Percentiles rank a stretch among this genome's conserved stretches.
phyloP scores from a whole-genome alignment of 257 asterid species.

The Solanum bulbocastanum region DNA sequence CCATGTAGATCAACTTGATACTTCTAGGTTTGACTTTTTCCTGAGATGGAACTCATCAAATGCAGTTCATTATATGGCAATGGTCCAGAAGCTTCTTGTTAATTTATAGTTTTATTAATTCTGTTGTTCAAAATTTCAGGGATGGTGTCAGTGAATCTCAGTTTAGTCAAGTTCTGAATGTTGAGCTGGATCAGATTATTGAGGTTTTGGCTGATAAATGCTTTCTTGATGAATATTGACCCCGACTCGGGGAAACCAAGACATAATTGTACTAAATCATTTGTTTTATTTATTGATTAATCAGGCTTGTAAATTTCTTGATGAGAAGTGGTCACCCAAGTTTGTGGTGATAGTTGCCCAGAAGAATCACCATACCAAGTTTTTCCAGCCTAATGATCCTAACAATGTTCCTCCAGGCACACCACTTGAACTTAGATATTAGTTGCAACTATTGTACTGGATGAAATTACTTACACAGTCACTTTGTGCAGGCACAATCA shows the following conservation, averaged over 20 bases:
- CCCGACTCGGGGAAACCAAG: not conserved
- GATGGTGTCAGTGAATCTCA: slow-evolving; percentile 92
- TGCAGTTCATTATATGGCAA: not conserved
- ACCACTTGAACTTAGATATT: not conserved
- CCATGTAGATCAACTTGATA: not conserved
- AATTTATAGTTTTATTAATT: not conserved
- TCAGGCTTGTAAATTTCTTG: slow-evolving; percentile 81
- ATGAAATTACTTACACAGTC: not conserved
- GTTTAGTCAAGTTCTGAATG: slow-evolving; percentile 72
- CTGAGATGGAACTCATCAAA: not conserved
- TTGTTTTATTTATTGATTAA: slow-evolving; percentile 4
- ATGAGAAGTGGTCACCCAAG: slow-evolving; percentile 74
- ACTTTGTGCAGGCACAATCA: slow-evolving; percentile 61
- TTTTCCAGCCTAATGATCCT: slow-evolving; percentile 65
- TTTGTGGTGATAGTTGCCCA: slow-evolving; percentile 80
- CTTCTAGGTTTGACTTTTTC: not conserved
- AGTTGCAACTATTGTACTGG: not conserved
- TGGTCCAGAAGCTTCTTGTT: not conserved
- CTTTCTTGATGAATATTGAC: not conserved
- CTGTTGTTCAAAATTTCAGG: slow-evolving; percentile 23
- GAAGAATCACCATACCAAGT: slow-evolving; percentile 88
- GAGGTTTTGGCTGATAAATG: slow-evolving; percentile 35
- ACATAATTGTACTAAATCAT: not conserved
- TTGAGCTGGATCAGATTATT: slow-evolving; percentile 72
- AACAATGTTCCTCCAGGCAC: slow-evolving; percentile 89